Evolutionary conservation across 163 green algal genomes (phyloP).

Genomic region (Prototheca wickerhamii): DNA sequence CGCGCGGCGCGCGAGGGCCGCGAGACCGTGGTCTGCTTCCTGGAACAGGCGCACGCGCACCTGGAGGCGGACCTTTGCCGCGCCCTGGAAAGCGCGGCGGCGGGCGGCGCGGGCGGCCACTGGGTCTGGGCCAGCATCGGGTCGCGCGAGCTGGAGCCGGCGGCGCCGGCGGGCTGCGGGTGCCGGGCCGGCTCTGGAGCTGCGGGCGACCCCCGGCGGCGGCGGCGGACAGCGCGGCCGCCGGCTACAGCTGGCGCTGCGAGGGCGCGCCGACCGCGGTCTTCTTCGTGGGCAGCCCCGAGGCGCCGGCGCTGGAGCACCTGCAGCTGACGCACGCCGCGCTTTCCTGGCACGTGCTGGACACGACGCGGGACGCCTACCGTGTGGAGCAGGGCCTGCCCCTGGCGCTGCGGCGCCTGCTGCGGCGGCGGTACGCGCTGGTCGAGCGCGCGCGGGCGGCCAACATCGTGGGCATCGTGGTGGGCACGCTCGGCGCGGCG

Average conservation of each 20-base stretch:
- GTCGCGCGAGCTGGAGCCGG: too few species aligned
- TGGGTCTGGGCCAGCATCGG: neutral
- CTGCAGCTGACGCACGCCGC: conserved; percentile 48
- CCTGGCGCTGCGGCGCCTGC: conserved; percentile 34
- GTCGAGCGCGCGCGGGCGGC: conserved; percentile 78
- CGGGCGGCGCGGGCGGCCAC: neutral
- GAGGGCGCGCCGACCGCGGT: conserved; percentile 25
- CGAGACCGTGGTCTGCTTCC: conserved; percentile 34
- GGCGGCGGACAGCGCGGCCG: conserved; percentile 12
- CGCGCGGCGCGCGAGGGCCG: neutral
- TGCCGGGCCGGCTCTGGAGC: too few species aligned
- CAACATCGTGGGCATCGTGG: conserved; percentile 82
- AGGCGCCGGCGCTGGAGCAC: conserved; percentile 42
- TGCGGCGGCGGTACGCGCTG: conserved; percentile 73
- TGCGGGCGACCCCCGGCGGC: too few species aligned
- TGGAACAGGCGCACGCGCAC: conserved; percentile 51
- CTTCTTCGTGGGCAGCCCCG: conserved; percentile 55
- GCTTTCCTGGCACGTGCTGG: conserved; percentile 14
- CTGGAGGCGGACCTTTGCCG: conserved; percentile 7
- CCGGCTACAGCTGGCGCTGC: conserved; percentile 47
- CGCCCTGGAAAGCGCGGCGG: neutral
- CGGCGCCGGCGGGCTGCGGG: too few species aligned
- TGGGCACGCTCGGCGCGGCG: conserved; percentile 71
- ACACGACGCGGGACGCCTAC: neutral
- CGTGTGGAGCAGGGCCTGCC: conserved; percentile 38